Conservation (phyloP, 2,329 filamentous ascomycete genomes). For the Parascedosporium putredinis region DNA sequence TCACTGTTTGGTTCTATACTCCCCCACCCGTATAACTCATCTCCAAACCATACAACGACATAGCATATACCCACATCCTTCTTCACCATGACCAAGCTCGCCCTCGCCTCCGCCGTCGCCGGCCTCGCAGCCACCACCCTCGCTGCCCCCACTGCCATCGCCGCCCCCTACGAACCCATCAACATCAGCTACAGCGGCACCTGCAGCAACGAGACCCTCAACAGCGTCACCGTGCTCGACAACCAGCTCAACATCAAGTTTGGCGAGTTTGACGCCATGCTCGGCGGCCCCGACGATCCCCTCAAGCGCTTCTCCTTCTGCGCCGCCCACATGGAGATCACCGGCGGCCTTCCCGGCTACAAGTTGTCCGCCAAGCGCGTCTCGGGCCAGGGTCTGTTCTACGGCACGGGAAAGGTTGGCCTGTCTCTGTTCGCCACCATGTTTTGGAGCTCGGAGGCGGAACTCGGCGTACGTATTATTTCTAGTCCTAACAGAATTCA, state of each 20-base stretch:
- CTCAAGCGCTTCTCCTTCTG: not conserved
- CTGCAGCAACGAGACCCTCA: not conserved
- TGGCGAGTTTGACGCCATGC: not conserved
- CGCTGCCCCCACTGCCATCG: not conserved
- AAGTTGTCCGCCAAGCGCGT: not conserved
- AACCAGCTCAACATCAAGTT: not conserved
- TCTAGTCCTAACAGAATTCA: not conserved
- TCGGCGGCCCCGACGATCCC: not conserved
- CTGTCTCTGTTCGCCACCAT: not conserved
- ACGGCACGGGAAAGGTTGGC: not conserved
- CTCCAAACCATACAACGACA: not conserved
- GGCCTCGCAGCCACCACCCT: not conserved
- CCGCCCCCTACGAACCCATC: not conserved
- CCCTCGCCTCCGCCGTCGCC: not conserved
- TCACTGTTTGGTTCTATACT: not conserved
- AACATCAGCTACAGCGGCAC: not conserved
- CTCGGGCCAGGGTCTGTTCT: not conserved
- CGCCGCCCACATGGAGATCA: not conserved
- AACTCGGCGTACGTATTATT: not conserved
- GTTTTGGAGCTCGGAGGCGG: not conserved
- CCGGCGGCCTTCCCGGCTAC: not conserved
- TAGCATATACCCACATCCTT: not conserved
- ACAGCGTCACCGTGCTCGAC: not conserved
- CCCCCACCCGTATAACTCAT: too few relatives aligned
- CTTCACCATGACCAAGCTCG: not conserved